Percentiles rank a stretch among this genome's conserved stretches.
Conservation (phyloP, 2,329 filamentous ascomycete species). For the Pseudogymnoascus sp. region DNA sequence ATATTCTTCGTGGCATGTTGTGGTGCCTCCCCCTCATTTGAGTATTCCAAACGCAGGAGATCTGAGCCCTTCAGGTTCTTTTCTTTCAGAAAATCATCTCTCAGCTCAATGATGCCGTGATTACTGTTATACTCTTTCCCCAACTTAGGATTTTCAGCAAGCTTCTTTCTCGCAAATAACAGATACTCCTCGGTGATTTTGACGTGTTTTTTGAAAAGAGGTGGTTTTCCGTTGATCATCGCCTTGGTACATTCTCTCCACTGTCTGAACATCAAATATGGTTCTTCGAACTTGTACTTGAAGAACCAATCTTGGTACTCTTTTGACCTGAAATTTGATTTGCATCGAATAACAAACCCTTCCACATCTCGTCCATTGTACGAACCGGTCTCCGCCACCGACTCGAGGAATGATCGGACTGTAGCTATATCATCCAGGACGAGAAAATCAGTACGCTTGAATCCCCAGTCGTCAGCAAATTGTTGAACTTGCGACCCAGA, state of each 20-base stretch:
- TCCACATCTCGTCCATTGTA: conserved; percentile 90
- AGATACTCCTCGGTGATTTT: conserved; percentile 90
- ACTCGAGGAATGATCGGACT: conserved; percentile 74
- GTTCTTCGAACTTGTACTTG: conserved; percentile 99
- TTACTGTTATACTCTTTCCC: conserved; percentile 70
- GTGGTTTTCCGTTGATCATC: conserved; percentile 64
- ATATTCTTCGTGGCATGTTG: conserved; percentile 56
- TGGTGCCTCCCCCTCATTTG: conserved; percentile 39
- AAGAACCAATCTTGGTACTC: conserved; percentile 95
- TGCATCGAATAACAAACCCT: conserved; percentile 92
- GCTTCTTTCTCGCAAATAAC: conserved; percentile 64
- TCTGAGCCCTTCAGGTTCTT: conserved; percentile 82
- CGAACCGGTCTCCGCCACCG: conserved; percentile 76
- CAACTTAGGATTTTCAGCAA: conserved; percentile 59
- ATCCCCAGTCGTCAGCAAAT: conserved; percentile 89
- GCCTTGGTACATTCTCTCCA: conserved; percentile 96
- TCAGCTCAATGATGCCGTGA: conserved; percentile 87
- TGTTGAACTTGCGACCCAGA: conserved; percentile 72
- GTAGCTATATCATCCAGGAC: conserved; percentile 64
- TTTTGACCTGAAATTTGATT: conserved; percentile 41
- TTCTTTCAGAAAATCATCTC: conserved; percentile 76
- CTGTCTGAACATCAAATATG: conserved; percentile 96
- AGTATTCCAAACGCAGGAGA: conserved; percentile 67
- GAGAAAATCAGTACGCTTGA: conserved; percentile 77
- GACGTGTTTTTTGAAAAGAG: conserved; percentile 76